A percentile compares a stretch with the other conserved stretches of the same genome.
phyloP scores from a whole-genome alignment of 495 filamentous ascomycete species.

The Thermochaetoides thermophila region DNA sequence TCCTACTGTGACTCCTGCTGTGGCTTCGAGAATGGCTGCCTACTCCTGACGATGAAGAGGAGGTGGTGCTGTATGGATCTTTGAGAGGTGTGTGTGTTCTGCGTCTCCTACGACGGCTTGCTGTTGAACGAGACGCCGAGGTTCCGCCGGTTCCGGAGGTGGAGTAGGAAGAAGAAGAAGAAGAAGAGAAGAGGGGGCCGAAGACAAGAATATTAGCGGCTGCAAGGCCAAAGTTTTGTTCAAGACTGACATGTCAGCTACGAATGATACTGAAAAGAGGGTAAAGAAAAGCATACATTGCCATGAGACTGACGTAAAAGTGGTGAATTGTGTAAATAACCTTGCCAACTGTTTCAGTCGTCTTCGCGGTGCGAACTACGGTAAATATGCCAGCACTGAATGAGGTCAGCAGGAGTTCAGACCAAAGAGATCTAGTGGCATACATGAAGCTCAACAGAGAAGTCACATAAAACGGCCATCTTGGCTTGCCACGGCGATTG shows the following conservation, averaged over 20 bases:
- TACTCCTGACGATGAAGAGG: conserved; percentile 3
- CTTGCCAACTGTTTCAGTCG: conserved; percentile 10
- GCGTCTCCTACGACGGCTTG: no score
- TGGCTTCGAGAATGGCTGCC: no score
- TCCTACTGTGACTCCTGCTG: not conserved
- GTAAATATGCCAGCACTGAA: conserved; percentile 18
- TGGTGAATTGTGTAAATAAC: conserved; percentile 15
- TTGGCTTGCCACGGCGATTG: conserved; percentile 7
- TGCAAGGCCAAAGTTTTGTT: conserved; percentile 24
- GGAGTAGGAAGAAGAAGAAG: no score
- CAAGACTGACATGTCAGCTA: conserved; percentile 9
- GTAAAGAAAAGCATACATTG: conserved; percentile 12
- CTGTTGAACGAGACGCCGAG: no score
- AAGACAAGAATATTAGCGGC: conserved; percentile 21
- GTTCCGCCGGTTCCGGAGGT: no score
- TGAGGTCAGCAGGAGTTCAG: not conserved
- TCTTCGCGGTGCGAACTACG: conserved; percentile 21
- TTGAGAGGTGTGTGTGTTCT: no score
- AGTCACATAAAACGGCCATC: conserved; percentile 21
- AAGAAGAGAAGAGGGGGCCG: conserved; percentile 18
- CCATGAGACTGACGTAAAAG: conserved; percentile 19
- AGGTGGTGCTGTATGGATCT: not conserved
- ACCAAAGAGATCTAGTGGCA: conserved; percentile 1
- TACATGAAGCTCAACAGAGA: conserved; percentile 17
- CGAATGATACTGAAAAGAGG: no score